These are phyloP conservation scores for Neoboletus subvelutipes DNA, from an alignment of 768 basidiomycete genomes.

Conservation along the genomic window DNA sequence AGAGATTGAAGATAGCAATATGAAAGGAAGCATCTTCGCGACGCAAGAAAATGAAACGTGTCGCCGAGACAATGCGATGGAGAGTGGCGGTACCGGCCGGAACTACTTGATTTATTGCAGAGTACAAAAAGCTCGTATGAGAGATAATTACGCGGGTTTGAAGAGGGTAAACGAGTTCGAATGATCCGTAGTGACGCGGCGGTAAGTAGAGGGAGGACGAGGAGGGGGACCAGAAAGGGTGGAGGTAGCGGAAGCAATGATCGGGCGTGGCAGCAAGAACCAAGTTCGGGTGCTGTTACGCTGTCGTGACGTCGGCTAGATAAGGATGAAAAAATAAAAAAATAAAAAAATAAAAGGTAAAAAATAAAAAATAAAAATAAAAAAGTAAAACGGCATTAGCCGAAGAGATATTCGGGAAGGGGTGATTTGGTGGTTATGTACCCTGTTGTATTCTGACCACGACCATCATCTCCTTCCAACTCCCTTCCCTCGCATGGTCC, in stretches of 20 bases:
- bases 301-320: constrained; percentile 31
- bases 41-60: background rate
- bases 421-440: constrained; percentile 29
- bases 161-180: constrained; percentile 1
- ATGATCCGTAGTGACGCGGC: constrained; percentile 9
- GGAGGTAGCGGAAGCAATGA: constrained; percentile 8
- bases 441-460: constrained; percentile 32
- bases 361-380: constrained; percentile 8
- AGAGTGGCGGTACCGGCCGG: constrained; percentile 16
- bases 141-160: background rate
- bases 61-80: background rate
- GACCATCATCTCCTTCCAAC: constrained; percentile 18
- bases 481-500: constrained; percentile 35
- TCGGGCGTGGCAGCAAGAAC: constrained; percentile 18
- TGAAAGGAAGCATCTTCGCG: background rate
- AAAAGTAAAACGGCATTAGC: constrained; percentile 23
- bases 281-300: constrained; percentile 13
- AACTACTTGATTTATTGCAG: constrained; percentile 9
- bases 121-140: background rate
- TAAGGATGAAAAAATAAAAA: constrained; percentile 12
- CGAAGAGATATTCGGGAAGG: constrained; percentile 25
- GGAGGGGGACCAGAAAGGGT: background rate
- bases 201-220: background rate
- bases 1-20: constrained; percentile 3
- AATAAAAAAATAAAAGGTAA: constrained; percentile 10